Evolutionary conservation across 2,329 filamentous ascomycete genomes (phyloP), one percentile per base, ranked within the genome.

Genomic region (Trichoderma semiorbis): DNA sequence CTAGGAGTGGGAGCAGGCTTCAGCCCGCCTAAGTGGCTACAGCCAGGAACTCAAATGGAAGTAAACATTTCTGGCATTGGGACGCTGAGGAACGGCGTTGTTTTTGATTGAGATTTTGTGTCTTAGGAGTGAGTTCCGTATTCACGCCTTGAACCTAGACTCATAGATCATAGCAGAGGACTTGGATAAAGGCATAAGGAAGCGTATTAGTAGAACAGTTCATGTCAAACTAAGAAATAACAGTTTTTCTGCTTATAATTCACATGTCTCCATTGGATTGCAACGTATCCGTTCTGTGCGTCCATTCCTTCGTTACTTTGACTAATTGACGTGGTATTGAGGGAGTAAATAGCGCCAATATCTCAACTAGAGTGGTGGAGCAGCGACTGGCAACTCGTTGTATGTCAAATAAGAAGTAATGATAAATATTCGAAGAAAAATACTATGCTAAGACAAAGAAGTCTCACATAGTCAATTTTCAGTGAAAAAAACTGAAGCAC

Each of bases 1-100:
- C 7, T 55, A 80, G 78, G 80, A 55, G 83, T 85, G 21, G 83
- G 83, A 0, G 82, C 81, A 69, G 84, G 85, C 0, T 77, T 87
- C 24, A 78, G 76, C 0, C 84, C 83, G 0, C 81, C 81, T 0
- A 76, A 73, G 26, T 85, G 78, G 61, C 76, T 85, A 4, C 74
- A 76, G 0, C 82, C 81, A 0, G 83, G 82, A 1, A 83, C 80
- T 0, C 74, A 76, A 18, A 81, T 85, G 78, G 81, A 83, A 24
- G 79, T 85, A 1, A 75, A 72, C 3, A 81, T 85, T 32, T 76
- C 76, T 0, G 74, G 78, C 16, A 83, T 85, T 70, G 83, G 83
- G 0, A 85, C 84, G 0, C 72, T 84, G 63, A 76, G 75, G 26
- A 85, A 85, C n/a, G 77, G 78, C 2, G 78, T 84, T 66, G 36